Evolutionary conservation across 2,329 filamentous ascomycete species (phyloP).

Genomic region (Cladophialophora yegresii): DNA sequence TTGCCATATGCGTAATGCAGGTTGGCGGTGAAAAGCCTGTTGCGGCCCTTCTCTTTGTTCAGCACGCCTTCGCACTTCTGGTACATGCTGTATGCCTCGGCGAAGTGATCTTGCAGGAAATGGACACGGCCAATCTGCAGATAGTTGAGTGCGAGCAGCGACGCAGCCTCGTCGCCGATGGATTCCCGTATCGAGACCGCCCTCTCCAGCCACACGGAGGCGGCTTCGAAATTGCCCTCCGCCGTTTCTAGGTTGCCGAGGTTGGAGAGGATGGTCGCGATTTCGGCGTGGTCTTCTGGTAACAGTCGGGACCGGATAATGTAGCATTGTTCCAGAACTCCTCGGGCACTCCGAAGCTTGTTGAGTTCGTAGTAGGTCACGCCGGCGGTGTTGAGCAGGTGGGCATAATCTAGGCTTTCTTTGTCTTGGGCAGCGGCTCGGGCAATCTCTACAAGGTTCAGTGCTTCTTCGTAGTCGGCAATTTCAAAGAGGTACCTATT

Average conservation of each 20-base stretch:
- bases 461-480: slow-evolving; percentile 16
- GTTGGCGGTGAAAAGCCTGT: slow-evolving; percentile 8
- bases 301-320: slow-evolving; percentile 9
- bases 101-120: slow-evolving; percentile 1
- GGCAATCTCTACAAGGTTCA: slow-evolving; percentile 11
- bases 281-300: slow-evolving; percentile 3
- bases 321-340: not conserved
- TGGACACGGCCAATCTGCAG: slow-evolving; percentile 15
- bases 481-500: slow-evolving; percentile 24
- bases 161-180: slow-evolving; percentile 7
- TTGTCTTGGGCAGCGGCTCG: slow-evolving; percentile 7
- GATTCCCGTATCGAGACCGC: slow-evolving; percentile 3
- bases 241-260: slow-evolving; percentile 21
- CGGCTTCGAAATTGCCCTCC: slow-evolving; percentile 12
- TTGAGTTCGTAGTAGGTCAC: slow-evolving; percentile 15
- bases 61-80: slow-evolving; percentile 19
- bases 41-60: slow-evolving; percentile 15
- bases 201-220: slow-evolving; percentile 1
- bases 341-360: slow-evolving; percentile 10
- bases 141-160: slow-evolving; percentile 14
- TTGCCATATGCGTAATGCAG: slow-evolving; percentile 19
- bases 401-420: slow-evolving; percentile 3
- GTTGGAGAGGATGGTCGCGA: slow-evolving; percentile 14
- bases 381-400: slow-evolving; percentile 17
- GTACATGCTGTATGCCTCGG: slow-evolving; percentile 13